A percentile compares a stretch with the other conserved stretches of the same genome.
phyloP scores from a whole-genome alignment of 768 basidiomycete species.

The Lanmaoa pseudosensibilis region DNA sequence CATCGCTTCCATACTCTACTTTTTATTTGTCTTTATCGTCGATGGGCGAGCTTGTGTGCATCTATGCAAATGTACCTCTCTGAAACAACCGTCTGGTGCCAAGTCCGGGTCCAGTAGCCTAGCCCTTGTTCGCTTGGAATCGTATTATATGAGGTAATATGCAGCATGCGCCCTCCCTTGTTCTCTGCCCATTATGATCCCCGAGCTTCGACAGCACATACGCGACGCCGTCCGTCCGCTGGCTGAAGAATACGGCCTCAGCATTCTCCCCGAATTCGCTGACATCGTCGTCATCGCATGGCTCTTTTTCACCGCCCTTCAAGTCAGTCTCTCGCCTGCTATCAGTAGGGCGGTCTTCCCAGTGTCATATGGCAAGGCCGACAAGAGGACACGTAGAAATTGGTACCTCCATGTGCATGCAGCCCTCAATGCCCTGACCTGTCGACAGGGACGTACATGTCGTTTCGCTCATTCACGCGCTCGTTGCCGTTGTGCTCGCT shows the following conservation, averaged over 20 bases:
- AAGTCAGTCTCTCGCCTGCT: conserved; percentile 57
- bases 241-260: conserved; percentile 44
- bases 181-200: conserved; percentile 23
- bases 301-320: conserved; percentile 55
- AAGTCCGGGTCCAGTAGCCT: conserved; percentile 2
- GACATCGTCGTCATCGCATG: conserved; percentile 55
- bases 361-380: conserved; percentile 48
- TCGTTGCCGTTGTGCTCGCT: conserved; percentile 66
- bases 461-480: conserved; percentile 71
- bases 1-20: conserved; percentile 24
- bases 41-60: conserved; percentile 24
- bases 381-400: conserved; percentile 51
- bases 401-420: conserved; percentile 43
- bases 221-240: conserved; percentile 32
- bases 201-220: conserved; percentile 29
- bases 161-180: not conserved
- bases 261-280: conserved; percentile 55
- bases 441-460: conserved; percentile 61
- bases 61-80: conserved; percentile 33
- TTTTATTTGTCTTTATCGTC: conserved; percentile 38
- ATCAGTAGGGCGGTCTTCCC: conserved; percentile 50
- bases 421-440: not conserved
- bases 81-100: conserved; percentile 1
- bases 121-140: conserved; percentile 7
- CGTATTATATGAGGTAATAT: conserved; percentile 19